A percentile compares a stretch with the other conserved stretches of the same genome.
Conservation (phyloP, 1,139 yeast genomes). For the Taphrina deformans region DNA sequence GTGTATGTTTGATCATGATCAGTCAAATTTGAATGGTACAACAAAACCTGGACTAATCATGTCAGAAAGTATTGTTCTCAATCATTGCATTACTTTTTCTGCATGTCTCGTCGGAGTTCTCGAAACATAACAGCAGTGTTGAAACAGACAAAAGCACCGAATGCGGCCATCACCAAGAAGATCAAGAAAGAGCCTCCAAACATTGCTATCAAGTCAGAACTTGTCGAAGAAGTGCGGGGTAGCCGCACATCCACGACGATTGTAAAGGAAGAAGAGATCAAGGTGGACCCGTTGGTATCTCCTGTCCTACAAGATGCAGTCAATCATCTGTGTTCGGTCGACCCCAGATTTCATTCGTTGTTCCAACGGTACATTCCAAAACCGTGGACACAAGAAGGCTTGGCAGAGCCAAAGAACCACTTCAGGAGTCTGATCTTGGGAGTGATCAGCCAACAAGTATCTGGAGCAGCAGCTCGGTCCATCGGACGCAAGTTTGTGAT, state of each 20-base stretch:
- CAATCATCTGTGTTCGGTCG: conserved; percentile 30
- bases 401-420: conserved; percentile 37
- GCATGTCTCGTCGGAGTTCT: conserved; percentile 11
- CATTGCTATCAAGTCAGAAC: not conserved
- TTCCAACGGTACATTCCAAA: conserved; percentile 35
- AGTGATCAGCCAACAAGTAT: conserved; percentile 62
- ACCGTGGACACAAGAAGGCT: conserved; percentile 34
- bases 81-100: not conserved
- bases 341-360: conserved; percentile 37
- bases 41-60: not conserved
- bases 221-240: not conserved
- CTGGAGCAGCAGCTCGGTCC: conserved; percentile 77
- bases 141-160: conserved; percentile 8
- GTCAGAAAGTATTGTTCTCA: not conserved
- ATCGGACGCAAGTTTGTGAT: conserved; percentile 57
- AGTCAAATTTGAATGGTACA: not conserved
- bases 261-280: not conserved
- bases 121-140: not conserved
- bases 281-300: not conserved
- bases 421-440: conserved; percentile 21
- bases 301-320: conserved; percentile 6
- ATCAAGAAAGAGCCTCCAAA: not conserved
- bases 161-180: not conserved
- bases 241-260: not conserved
- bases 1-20: not conserved